Base-by-base conservation (phyloP, 2,329 filamentous ascomycete species). In the Monilinia fructigena region DNA sequence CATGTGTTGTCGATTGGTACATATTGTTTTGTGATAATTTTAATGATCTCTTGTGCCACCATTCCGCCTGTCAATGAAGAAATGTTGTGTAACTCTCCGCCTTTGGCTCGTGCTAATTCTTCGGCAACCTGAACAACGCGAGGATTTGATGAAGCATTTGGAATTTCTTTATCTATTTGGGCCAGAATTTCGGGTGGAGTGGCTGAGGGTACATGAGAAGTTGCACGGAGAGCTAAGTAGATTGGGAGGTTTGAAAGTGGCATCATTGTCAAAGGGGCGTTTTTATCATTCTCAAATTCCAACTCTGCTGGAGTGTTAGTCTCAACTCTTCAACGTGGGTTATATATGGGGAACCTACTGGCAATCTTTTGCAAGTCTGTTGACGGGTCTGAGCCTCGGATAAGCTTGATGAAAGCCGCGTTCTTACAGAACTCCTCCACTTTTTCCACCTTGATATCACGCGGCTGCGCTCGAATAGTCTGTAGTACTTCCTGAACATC, bases 41-140 rank as follows among this genome's bases (percentile, higher is more conserved):
- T 99, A 80, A 99, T 96, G 69, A 94, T 86, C 80, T 99, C 95
- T 78, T 99, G 96, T n/a, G 94, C 92, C 58, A 96, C 90, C 81
- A 99, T 90, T 3, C 95, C 96, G 40, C 95, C 96, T 1, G 89
- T 90, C 66, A 97, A 80, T 35, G 93, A 89, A 42, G 93, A 90
- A 66, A 96, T 91, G 76, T 97, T 98, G 80, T 99, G 95, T 68
- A 99, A 80, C 77, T 99, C 96, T 64, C 88, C 91, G 38, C 92
- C 91, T 58, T 86, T 88, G 47, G 92, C 90, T 68, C 96, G 87
- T 45, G 89, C 86, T 54, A 92, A 82, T 77, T 93, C 90, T 67
- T 86, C 80, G 0, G 86, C 83, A 18, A 84, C 82, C 71, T 86
- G 79, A 31, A 75, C 68, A 35, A 89, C 79, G 26, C 82, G 82